Evolutionary conservation across 2,329 filamentous ascomycete genomes (phyloP).

Genomic region (Fusarium pseudoanthophilum): DNA sequence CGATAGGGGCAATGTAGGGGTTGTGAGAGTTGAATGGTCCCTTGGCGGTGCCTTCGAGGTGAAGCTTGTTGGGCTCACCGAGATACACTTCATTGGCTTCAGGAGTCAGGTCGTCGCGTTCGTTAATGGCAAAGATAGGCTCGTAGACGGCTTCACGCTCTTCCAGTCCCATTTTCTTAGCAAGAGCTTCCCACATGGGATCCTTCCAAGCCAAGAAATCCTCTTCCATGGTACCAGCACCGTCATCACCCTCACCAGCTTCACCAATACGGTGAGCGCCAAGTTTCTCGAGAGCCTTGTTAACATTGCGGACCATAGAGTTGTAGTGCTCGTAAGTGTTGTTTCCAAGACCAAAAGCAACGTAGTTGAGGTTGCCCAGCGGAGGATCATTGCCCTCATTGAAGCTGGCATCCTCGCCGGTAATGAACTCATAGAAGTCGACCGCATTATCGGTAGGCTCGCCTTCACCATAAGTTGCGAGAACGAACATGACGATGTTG

Average conservation of each 20-base stretch:
- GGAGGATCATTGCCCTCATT: slow-evolving; percentile 78
- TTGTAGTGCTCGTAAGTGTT: slow-evolving; percentile 99
- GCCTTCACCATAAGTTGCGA: slow-evolving; percentile 97
- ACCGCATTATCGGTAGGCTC: slow-evolving; percentile 99
- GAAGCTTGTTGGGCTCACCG: slow-evolving; percentile 95
- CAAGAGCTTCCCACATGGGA: slow-evolving; percentile 93
- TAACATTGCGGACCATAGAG: slow-evolving; percentile 93
- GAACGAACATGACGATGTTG: slow-evolving; percentile 92
- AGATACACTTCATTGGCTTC: slow-evolving; percentile 88
- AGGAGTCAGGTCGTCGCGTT: slow-evolving; percentile 77
- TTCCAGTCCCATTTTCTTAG: slow-evolving; percentile 85
- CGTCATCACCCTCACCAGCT: slow-evolving; percentile 95
- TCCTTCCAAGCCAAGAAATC: slow-evolving; percentile 99
- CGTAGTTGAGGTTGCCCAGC: slow-evolving; percentile 87
- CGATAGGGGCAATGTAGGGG: slow-evolving; percentile 94
- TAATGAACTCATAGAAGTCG: slow-evolving; percentile 98
- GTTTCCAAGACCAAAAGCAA: slow-evolving; percentile 96
- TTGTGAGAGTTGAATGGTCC: slow-evolving; percentile 97
- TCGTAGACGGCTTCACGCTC: slow-evolving; percentile 98
- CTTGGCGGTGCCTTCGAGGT: slow-evolving; percentile 84
- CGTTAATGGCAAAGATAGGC: slow-evolving; percentile 84
- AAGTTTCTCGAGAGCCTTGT: slow-evolving; percentile 81
- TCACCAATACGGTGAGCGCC: slow-evolving; percentile 86
- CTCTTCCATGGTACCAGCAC: slow-evolving; percentile 99
- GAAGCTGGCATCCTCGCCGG: slow-evolving; percentile 82